Conservation (phyloP, 2,329 filamentous ascomycete species). For the Boeremia lycopersici region DNA sequence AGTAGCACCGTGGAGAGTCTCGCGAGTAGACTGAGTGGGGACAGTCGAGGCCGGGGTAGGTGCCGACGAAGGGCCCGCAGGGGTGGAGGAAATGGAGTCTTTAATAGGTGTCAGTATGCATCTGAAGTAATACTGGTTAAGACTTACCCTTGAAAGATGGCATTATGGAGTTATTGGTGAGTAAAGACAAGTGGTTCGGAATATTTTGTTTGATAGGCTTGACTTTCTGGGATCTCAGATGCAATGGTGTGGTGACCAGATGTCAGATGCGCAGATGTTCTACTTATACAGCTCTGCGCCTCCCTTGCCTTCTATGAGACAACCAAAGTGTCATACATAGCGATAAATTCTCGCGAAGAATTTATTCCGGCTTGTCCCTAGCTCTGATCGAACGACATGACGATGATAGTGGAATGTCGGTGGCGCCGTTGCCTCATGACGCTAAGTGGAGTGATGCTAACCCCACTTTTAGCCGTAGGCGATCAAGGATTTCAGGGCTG, state of each 20-base stretch:
- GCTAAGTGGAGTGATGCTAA: constrained; percentile 31
- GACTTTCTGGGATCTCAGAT: background rate
- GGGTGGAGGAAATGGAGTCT: constrained; percentile 36
- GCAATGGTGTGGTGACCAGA: constrained; percentile 2
- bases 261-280: constrained; percentile 3
- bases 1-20: constrained; percentile 30
- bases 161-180: constrained; percentile 16
- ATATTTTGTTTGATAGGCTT: background rate
- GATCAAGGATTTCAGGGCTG: constrained; percentile 33
- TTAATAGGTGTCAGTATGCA: constrained; percentile 1
- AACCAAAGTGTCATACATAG: constrained; percentile 21
- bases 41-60: constrained; percentile 25
- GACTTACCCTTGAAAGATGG: constrained; percentile 29
- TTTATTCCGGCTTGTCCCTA: constrained; percentile 29
- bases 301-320: constrained; percentile 17
- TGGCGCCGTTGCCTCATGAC: constrained; percentile 28
- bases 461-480: constrained; percentile 34
- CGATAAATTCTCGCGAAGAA: constrained; percentile 21
- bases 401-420: constrained; percentile 26
- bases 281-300: constrained; percentile 24
- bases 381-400: constrained; percentile 31
- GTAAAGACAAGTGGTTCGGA: background rate
- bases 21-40: constrained; percentile 24
- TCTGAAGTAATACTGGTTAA: background rate
- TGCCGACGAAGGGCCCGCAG: constrained; percentile 27